A percentile compares a stretch with the other conserved stretches of the same genome.
These are phyloP conservation scores for Mallotus repandus DNA, from an alignment of 441 rosid species.

Conservation along the genomic window DNA sequence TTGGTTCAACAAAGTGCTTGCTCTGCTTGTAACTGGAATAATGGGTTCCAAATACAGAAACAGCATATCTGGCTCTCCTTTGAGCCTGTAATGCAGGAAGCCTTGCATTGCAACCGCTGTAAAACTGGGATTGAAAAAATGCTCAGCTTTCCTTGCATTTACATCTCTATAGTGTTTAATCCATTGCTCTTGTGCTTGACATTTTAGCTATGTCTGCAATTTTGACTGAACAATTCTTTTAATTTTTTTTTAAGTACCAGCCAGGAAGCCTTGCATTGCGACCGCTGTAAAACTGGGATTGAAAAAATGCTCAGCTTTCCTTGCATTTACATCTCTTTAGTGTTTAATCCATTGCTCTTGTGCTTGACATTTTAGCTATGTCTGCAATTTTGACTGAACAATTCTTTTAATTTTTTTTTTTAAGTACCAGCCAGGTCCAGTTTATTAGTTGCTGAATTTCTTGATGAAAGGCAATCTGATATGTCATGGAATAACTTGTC, in stretches of 20 bases:
- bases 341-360: neutral
- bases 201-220: neutral
- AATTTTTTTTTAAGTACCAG: too few relatives aligned
- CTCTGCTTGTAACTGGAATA: too few relatives aligned
- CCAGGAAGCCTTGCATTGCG: neutral
- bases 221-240: neutral
- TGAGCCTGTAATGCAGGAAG: neutral
- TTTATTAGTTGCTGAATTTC: conserved; percentile 32
- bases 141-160: conserved; percentile 3
- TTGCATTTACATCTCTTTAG: neutral
- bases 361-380: neutral
- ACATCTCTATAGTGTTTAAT: neutral
- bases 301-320: conserved; percentile 1
- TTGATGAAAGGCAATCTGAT: conserved; percentile 33
- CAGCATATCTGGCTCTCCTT: neutral
- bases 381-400: neutral
- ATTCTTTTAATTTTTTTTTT: conserved; percentile 4
- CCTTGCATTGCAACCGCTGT: neutral
- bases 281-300: neutral
- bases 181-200: conserved; percentile 2
- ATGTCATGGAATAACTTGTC: conserved; percentile 39
- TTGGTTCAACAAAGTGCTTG: neutral
- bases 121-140: neutral
- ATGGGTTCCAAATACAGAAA: neutral
- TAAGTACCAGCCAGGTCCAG: conserved; percentile 35